Evolutionary conservation across 2,329 filamentous ascomycete genomes (phyloP).

Genomic region (Graphiopsis chlorocephala): DNA sequence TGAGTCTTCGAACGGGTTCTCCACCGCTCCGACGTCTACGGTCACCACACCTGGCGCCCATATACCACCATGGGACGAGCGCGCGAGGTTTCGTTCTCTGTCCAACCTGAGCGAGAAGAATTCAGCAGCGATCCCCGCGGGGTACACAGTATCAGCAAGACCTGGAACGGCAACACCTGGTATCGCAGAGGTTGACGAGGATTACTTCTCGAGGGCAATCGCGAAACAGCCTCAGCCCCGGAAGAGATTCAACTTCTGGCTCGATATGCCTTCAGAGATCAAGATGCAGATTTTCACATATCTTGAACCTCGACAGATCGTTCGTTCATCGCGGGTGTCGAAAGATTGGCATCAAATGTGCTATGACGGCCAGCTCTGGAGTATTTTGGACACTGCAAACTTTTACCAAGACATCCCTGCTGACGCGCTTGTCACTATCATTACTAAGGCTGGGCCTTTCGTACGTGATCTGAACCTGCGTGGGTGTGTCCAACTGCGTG

Average conservation of each 20-base stretch:
- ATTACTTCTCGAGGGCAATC: slow-evolving; percentile 45
- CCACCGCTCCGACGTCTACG: slow-evolving; percentile 55
- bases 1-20: slow-evolving; percentile 56
- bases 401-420: slow-evolving; percentile 88
- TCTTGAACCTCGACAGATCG: slow-evolving; percentile 74
- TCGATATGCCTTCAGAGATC: slow-evolving; percentile 76
- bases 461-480: slow-evolving; percentile 85
- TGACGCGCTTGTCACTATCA: slow-evolving; percentile 78
- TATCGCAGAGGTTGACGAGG: slow-evolving; percentile 39
- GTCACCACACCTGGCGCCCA: slow-evolving; percentile 46
- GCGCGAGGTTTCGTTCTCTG: slow-evolving; percentile 56
- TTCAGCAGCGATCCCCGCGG: slow-evolving; percentile 63
- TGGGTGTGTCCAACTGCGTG: slow-evolving; percentile 84
- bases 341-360: slow-evolving; percentile 77
- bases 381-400: slow-evolving; percentile 70
- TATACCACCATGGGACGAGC: slow-evolving; percentile 50
- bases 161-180: slow-evolving; percentile 25
- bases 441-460: slow-evolving; percentile 81
- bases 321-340: slow-evolving; percentile 73
- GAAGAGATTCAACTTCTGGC: slow-evolving; percentile 68
- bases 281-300: slow-evolving; percentile 74
- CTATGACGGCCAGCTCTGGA: slow-evolving; percentile 95
- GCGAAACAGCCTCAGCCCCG: slow-evolving; percentile 25
- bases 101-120: slow-evolving; percentile 47
- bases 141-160: slow-evolving; percentile 49